Base-by-base conservation (phyloP, 1,284 basidiomycete species). In the Trichosporon ovoides region DNA sequence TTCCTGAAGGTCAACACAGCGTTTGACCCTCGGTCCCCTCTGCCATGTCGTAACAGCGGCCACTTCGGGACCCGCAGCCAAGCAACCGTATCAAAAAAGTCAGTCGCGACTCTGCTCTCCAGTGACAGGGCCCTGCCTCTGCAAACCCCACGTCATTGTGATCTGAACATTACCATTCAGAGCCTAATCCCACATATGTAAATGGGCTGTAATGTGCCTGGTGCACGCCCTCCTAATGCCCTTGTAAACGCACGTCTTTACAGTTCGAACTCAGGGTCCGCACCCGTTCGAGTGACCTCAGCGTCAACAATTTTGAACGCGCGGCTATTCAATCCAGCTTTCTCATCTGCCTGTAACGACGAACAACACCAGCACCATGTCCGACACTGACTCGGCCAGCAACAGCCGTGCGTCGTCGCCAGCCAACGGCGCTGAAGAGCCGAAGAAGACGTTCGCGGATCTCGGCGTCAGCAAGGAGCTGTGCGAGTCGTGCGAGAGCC, bases 381-480 rank as follows among this genome's bases (percentile, higher is more conserved):
- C 64, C 28, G 43, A 48, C 28, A 48, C 43, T 10, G 43, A 48
- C 37, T 60, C 57, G 11, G 56, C 57, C 2, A 60, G 58, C 43
- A 48, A n/a, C 43, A 48, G 43, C 38, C 57, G 59, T 19, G 58
- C 67, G 6, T 48, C 61, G 7, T 57, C 61, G 35, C 64, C 58
- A 4, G 58, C 38, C 22, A 34, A 35, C 28, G 66, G 52, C 6
- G 51, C 55, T 10, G 55, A 64, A 2, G 64, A 60, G 24, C 18
- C 46, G 22, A 52, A 64, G 50, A 62, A 67, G 59, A 79, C 81
- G 0, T 85, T 85, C 64, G 72, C 77, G 31, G 78, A 78, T 38
- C 84, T 98, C 31, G 93, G 94, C 24, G 81, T 99, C 53, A 94
- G 93, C 60, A 85, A 89, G 36, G 90, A 92, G 57, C 83, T 98